Base-by-base conservation (phyloP, 129 eudicot species). In the Centaurea solstitialis region DNA sequence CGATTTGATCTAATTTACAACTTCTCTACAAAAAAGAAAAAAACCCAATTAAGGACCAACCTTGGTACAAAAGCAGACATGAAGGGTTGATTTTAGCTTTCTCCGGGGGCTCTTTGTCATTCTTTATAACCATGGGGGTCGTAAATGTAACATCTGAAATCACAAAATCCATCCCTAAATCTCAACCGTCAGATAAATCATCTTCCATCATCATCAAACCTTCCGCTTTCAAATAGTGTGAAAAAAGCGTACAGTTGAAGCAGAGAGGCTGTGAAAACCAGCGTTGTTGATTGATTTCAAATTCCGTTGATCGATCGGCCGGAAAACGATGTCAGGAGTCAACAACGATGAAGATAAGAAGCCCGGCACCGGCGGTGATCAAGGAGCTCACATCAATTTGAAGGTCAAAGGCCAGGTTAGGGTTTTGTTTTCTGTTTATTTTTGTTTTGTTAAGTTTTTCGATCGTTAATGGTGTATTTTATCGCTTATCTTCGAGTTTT, bases 331-430 rank as follows among this genome's bases (percentile, higher is more conserved):
- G 93, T 91, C 96, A 24, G 91, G 90, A 21, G 89, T 65, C 20
- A 80, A 73, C 53, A 81, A 80, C 75, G 85, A 86, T 18, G 97
- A 87, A 66, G 93, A 87, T 61, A 87, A 84, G 87, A 89, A 84
- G 85, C 93, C 92, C 67, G 79, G 82, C 79, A 89, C 87, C 69
- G 88, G 82, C 33, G 40, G 86, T 37, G 93, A 80, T 79, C 87
- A 84, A 68, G 82, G 87, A 4, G 88, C 59, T 5, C 92, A 89
- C 75, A 91, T 91, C 74, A 89, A 89, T 87, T 84, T 91, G 73
- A 91, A 89, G 81, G 93, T 91, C 85, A 87, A 91, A 81, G 88
- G 92, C 86, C 97, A 91, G 97, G 97, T 91, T 21, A 40, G 22
- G 12, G 4, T 39, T 74, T 74, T 53, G 2, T 26, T 26, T 26